Evolutionary conservation across 345 rosid genomes (phyloP).

Genomic region (Toxicodendron radicans): DNA sequence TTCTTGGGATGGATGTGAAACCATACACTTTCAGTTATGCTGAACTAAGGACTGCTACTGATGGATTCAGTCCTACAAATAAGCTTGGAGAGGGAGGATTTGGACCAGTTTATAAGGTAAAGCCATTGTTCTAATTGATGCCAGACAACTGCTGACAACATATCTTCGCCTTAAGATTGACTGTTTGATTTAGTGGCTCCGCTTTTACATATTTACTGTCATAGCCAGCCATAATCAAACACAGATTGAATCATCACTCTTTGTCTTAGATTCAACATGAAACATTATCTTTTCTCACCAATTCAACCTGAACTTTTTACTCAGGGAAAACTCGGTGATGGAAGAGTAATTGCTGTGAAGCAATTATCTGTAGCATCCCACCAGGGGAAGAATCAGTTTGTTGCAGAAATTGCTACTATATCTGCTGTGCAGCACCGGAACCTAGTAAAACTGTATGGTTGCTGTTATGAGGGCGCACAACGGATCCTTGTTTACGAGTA

Average conservation of each 20-base stretch:
- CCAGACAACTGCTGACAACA: neutral
- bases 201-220: neutral
- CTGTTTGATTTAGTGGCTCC: neutral
- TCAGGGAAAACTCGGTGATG: slow-evolving; percentile 18
- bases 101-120: slow-evolving; percentile 75
- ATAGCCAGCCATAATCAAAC: neutral
- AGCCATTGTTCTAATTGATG: slow-evolving; percentile 20
- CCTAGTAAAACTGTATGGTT: slow-evolving; percentile 55
- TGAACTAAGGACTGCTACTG: slow-evolving; percentile 10
- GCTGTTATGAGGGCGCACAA: slow-evolving; percentile 45
- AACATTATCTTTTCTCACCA: neutral
- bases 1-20: slow-evolving; percentile 16
- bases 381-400: slow-evolving; percentile 26
- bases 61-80: slow-evolving; percentile 25
- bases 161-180: too few relatives aligned
- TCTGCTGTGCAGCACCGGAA: slow-evolving; percentile 52
- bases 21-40: slow-evolving; percentile 20
- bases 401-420: slow-evolving; percentile 26
- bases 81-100: slow-evolving; percentile 91
- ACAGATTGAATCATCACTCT: neutral
- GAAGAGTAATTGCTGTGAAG: slow-evolving; percentile 12
- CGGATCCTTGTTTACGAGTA: slow-evolving; percentile 54
- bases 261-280: neutral
- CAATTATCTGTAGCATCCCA: slow-evolving; percentile 20
- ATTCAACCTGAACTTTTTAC: neutral